A percentile compares a stretch with the other conserved stretches of the same genome.
These are phyloP conservation scores for Aureobasidium mangrovei DNA, from an alignment of 2,329 filamentous ascomycete species.

Conservation along the genomic window DNA sequence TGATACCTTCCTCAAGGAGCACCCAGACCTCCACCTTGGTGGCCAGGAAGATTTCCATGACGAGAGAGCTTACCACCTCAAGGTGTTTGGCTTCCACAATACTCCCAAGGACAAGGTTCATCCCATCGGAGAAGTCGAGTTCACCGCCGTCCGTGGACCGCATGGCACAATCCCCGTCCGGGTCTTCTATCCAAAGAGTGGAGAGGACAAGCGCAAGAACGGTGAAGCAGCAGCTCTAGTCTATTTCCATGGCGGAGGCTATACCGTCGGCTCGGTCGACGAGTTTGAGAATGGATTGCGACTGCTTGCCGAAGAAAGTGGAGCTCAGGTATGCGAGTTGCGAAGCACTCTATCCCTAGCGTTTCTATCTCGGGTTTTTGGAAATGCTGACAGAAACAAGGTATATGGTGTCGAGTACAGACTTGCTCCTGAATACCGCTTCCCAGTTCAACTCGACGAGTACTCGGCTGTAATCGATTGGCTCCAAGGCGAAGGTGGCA, in stretches of 20 bases:
- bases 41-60: constrained; percentile 21
- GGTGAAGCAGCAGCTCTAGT: constrained; percentile 23
- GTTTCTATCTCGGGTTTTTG: no score
- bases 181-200: constrained; percentile 24
- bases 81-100: constrained; percentile 27
- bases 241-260: constrained; percentile 33
- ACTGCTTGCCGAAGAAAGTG: constrained; percentile 25
- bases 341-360: no score
- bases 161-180: constrained; percentile 30
- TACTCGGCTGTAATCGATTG: constrained; percentile 27
- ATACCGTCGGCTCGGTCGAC: constrained; percentile 31
- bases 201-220: constrained; percentile 14
- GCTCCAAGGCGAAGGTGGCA: constrained; percentile 21
- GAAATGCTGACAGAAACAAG: constrained; percentile 2
- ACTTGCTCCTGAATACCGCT: constrained; percentile 27
- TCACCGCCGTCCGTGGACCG: constrained; percentile 26
- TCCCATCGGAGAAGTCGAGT: constrained; percentile 26
- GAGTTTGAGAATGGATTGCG: constrained; percentile 32
- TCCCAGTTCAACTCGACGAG: constrained; percentile 29
- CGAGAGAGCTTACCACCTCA: constrained; percentile 21
- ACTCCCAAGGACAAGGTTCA: constrained; percentile 21
- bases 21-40: constrained; percentile 22
- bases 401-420: constrained; percentile 30
- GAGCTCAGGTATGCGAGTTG: constrained; percentile 3
- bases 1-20: constrained; percentile 17